Evolutionary conservation across 495 filamentous ascomycete genomes (phyloP).

Genomic region (Aspergillus baeticus): DNA sequence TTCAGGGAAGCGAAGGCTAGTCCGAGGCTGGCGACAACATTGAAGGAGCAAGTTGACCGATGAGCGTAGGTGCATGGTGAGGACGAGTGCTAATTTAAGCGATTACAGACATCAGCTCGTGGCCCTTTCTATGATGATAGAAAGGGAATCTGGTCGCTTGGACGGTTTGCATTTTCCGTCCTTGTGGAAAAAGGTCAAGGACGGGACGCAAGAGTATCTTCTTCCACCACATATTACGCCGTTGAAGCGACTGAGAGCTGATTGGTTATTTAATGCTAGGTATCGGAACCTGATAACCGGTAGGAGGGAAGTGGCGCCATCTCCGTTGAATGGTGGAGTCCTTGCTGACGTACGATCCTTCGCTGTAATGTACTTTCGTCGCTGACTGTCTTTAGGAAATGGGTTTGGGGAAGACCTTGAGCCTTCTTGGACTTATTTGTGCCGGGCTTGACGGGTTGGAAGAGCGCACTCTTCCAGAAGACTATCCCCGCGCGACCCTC

Average conservation of each 20-base stretch:
- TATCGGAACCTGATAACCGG: neutral
- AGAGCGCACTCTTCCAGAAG: neutral
- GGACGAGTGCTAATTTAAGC: neutral
- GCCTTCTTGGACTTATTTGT: neutral
- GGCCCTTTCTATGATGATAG: neutral
- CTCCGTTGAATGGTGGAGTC: neutral
- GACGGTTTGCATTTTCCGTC: neutral
- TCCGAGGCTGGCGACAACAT: neutral
- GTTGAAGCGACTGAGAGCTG: no score
- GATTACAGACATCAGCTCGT: neutral
- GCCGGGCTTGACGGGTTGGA: neutral
- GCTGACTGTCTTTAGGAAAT: neutral
- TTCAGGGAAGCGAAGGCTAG: neutral
- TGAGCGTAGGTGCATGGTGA: neutral
- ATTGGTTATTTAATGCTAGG: neutral
- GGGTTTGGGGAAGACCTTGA: neutral
- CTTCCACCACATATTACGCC: neutral
- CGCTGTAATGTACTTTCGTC: neutral
- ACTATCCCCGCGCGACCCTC: neutral
- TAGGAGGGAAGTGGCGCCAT: neutral
- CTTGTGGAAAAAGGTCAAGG: neutral
- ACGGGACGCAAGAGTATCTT: neutral
- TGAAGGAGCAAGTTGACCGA: neutral
- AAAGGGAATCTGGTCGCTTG: neutral
- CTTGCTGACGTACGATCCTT: neutral